Base-by-base conservation (phyloP, 257 asterid genomes). In the Buddleja alternifolia region DNA sequence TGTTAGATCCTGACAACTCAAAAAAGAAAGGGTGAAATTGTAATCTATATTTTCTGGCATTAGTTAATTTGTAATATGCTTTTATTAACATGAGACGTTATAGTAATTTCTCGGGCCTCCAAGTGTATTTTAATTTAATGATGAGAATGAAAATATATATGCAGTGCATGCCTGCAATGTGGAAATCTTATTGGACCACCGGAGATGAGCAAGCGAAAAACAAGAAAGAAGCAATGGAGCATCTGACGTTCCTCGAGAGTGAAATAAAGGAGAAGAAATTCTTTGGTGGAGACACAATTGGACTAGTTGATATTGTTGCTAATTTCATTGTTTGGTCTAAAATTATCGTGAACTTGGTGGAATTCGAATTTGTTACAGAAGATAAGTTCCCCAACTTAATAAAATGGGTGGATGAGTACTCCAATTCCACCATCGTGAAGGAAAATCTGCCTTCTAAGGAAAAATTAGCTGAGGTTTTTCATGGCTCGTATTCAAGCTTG, bases 231-330 rank as follows among this genome's bases (percentile, higher is more conserved):
- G 80, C 83, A 3, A 14, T 3, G 2, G 81, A 79, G 39, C 11
- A 55, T 0, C 73, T 85, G 25, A 67, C 56, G 32, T 14, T 80
- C 64, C 70, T 84, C 0, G 89, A 88, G 1, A 46, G 60, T 15
- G 80, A 84, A 63, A 61, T 84, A 0, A 53, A 75, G 17, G 87
- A 76, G 1, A 80, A 84, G 60, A 83, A 75, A 21, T 85, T 78
- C 46, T 88, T 85, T 3, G 92, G 89, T 0, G 92, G 90, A 34
- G 89, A 82, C 19, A 41, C 45, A 0, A 61, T 85, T 36, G 90
- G 92, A 8, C 2, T 75, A 2, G 73, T 79, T 34, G 93, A 85
- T 46, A 63, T 84, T 3, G 64, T 32, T 21, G 84, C 67, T 7
- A 83, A 51, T 60, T 67, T 48, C 63, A 14, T 83, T 0, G 88